A percentile compares a stretch with the other conserved stretches of the same genome.
These are phyloP conservation scores for Ogataea dorogensis DNA, from an alignment of 805 yeast genomes.

Conservation along the genomic window DNA sequence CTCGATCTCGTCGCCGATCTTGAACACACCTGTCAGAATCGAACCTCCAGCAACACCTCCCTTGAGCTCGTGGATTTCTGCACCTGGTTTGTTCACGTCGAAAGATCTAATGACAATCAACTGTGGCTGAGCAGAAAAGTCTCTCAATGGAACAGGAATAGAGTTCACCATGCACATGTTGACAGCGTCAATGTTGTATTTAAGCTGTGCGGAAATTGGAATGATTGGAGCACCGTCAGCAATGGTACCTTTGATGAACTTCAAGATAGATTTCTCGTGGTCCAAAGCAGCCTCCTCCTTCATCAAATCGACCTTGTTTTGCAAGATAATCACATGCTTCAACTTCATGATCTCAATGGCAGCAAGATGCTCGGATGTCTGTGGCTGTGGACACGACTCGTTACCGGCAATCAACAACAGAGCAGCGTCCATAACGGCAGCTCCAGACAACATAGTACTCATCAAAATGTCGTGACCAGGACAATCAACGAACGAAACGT, in stretches of 20 bases:
- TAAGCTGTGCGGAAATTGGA: conserved; percentile 98
- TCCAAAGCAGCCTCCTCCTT: conserved; percentile 94
- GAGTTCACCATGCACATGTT: conserved; percentile 93
- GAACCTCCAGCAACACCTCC: conserved; percentile 99
- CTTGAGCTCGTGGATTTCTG: conserved; percentile 92
- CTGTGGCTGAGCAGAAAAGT: conserved; percentile 89
- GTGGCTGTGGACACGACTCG: conserved; percentile 99
- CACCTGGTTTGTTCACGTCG: conserved; percentile 98
- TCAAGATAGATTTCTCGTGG: conserved; percentile 88
- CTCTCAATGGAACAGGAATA: conserved; percentile 95
- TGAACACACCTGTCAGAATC: conserved; percentile 93
- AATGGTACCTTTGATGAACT: conserved; percentile 94
- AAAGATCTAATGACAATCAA: conserved; percentile 96
- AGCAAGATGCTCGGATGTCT: conserved; percentile 98
- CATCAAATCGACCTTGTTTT: conserved; percentile 98
- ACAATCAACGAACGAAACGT: conserved; percentile 98
- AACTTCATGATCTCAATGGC: conserved; percentile 99
- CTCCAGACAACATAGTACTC: conserved; percentile 99
- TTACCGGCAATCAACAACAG: conserved; percentile 94
- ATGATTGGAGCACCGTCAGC: conserved; percentile 99
- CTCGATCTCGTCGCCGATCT: conserved; percentile 96
- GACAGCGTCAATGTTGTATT: conserved; percentile 97
- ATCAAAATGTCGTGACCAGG: conserved; percentile 99
- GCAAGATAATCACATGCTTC: conserved; percentile 92
- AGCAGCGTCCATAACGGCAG: conserved; percentile 99